These are phyloP conservation scores for Edaphochlamys debaryana DNA, from an alignment of 139 green algal genomes.

Conservation along the genomic window DNA sequence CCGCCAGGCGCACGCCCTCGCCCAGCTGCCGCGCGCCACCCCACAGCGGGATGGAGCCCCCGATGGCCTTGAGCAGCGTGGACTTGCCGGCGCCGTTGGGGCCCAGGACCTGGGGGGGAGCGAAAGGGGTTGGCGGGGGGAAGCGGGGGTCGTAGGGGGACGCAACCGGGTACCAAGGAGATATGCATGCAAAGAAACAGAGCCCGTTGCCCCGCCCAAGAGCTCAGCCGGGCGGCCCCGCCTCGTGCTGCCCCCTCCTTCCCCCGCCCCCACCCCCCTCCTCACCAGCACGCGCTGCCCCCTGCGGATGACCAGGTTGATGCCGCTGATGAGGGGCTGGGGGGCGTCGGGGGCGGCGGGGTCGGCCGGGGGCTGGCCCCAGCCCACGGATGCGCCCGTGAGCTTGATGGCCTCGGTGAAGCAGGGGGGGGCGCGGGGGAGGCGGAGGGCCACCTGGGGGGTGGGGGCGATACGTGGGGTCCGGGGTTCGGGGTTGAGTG, in stretches of 20 bases:
- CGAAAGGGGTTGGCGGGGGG: no score
- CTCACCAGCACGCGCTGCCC: constrained; percentile 66
- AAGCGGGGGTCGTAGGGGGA: neutral
- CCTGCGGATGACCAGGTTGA: constrained; percentile 62
- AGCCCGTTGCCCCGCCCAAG: neutral
- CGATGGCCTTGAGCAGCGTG: constrained; percentile 58
- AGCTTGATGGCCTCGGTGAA: constrained; percentile 67
- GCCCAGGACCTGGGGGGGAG: constrained; percentile 57
- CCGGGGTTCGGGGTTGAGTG: no score
- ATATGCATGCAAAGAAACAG: no score
- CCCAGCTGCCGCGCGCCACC: constrained; percentile 57
- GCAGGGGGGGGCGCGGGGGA: constrained; percentile 71
- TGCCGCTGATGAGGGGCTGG: constrained; percentile 48
- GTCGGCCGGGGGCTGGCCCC: constrained; percentile 40
- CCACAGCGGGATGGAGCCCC: constrained; percentile 57
- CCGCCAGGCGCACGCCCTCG: constrained; percentile 65
- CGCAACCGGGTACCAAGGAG: neutral
- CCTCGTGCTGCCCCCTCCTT: no score
- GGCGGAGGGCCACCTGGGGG: constrained; percentile 61
- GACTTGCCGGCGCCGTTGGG: constrained; percentile 77
- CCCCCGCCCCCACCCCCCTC: no score
- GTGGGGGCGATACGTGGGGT: no score
- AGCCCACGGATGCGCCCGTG: constrained; percentile 60
- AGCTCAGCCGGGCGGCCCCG: no score
- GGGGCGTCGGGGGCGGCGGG: neutral